phyloP scores from a whole-genome alignment of 2,329 filamentous ascomycete genomes.

The Verticillium longisporum region DNA sequence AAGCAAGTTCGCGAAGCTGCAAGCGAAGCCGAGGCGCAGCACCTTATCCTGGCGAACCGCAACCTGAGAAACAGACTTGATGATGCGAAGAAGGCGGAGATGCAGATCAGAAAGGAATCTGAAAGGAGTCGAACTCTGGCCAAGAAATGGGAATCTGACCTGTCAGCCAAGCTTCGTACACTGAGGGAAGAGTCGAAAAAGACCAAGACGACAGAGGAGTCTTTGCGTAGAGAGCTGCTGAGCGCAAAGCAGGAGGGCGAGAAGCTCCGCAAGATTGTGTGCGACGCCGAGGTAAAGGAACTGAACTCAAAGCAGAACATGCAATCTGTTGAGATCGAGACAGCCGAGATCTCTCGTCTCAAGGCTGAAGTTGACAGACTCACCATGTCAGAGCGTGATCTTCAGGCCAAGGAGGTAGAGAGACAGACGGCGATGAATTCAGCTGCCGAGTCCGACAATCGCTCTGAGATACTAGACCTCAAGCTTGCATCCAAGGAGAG shows the following conservation, averaged over 20 bases:
- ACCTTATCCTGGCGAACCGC: conserved; percentile 70
- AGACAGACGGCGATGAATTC: conserved; percentile 50
- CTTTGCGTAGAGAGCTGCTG: conserved; percentile 51
- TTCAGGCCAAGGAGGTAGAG: conserved; percentile 57
- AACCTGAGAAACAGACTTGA: conserved; percentile 66
- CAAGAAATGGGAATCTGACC: conserved; percentile 71
- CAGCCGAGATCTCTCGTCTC: conserved; percentile 53
- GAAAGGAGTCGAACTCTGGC: conserved; percentile 65
- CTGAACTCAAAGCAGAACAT: conserved; percentile 56
- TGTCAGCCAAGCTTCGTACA: conserved; percentile 57
- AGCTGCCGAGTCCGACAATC: conserved; percentile 50
- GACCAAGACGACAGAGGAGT: conserved; percentile 51
- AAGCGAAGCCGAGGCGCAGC: conserved; percentile 75
- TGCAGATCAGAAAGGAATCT: conserved; percentile 64
- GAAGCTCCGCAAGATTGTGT: conserved; percentile 58
- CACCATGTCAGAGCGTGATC: conserved; percentile 53
- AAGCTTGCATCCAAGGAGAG: conserved; percentile 44
- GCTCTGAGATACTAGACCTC: conserved; percentile 51
- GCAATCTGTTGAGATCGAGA: conserved; percentile 54
- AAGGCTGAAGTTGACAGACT: conserved; percentile 53
- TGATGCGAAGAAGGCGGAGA: conserved; percentile 64
- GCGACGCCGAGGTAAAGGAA: conserved; percentile 63
- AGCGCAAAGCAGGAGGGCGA: conserved; percentile 53
- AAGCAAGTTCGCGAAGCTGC: conserved; percentile 71
- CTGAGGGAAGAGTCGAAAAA: conserved; percentile 65